A percentile compares a stretch with the other conserved stretches of the same genome.
These are phyloP conservation scores for Silene noctiflora DNA, from an alignment of 179 eudicot species.

Conservation along the genomic window DNA sequence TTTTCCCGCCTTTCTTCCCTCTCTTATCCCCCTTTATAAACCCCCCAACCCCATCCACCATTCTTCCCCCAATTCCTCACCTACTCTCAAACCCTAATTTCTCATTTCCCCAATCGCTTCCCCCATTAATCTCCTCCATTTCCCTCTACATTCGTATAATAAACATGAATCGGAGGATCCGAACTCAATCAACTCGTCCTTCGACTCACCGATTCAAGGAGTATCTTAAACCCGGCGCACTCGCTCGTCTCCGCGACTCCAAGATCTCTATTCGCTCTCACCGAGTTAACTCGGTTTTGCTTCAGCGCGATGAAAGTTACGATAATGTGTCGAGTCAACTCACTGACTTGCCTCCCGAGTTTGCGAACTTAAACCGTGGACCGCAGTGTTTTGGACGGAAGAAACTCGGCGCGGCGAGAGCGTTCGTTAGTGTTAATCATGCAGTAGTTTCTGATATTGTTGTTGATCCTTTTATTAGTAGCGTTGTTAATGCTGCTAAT, in stretches of 20 bases:
- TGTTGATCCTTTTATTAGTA: constrained; percentile 19
- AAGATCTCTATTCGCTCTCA: constrained; percentile 30
- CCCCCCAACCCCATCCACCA: background rate
- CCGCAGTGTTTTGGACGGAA: constrained; percentile 34
- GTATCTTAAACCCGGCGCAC: constrained; percentile 38
- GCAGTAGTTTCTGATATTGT: background rate
- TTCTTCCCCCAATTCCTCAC: background rate
- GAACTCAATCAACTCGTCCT: background rate
- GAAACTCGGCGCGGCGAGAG: constrained; percentile 32
- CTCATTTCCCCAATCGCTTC: background rate
- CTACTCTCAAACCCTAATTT: background rate
- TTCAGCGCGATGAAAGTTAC: background rate
- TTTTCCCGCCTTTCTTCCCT: background rate
- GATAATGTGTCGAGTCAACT: background rate
- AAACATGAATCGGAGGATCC: background rate
- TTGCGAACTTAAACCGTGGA: constrained; percentile 21
- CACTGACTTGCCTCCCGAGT: constrained; percentile 24
- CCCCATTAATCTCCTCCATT: background rate
- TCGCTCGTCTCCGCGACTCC: constrained; percentile 36
- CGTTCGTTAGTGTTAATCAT: background rate
- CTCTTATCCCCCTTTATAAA: background rate
- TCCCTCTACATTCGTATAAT: background rate
- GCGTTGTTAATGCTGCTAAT: background rate
- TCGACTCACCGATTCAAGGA: constrained; percentile 25
- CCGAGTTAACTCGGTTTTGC: constrained; percentile 10